Percentiles rank a stretch among this genome's conserved stretches.
These are phyloP conservation scores for Globisporangium camurandrum DNA, from an alignment of 352 stramenopile species.

Conservation along the genomic window DNA sequence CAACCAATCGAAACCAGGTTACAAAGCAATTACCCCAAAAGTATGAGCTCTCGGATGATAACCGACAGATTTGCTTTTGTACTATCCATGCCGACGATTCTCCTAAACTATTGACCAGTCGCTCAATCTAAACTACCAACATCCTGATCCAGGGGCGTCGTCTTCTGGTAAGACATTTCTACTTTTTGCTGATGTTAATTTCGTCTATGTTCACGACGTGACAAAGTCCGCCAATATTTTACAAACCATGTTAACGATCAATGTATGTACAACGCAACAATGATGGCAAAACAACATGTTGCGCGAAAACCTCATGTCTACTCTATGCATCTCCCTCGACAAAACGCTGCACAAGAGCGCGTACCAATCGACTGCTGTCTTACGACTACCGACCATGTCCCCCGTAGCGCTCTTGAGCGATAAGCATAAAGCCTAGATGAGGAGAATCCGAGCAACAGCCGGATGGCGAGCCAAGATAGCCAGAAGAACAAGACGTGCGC, in stretches of 20 bases:
- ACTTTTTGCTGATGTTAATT: not conserved
- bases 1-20: too few species aligned
- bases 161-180: not conserved
- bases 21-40: too few species aligned
- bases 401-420: not conserved
- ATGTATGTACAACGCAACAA: not conserved
- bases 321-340: not conserved
- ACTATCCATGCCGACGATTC: not conserved
- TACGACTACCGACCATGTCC: too few species aligned
- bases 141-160: not conserved
- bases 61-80: not conserved
- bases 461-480: not conserved
- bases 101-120: not conserved
- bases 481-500: not conserved
- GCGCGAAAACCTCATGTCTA: not conserved
- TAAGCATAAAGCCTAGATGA: not conserved
- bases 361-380: not conserved
- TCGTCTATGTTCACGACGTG: not conserved
- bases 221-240: not conserved
- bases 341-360: not conserved
- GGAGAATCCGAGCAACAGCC: not conserved
- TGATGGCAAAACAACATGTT: not conserved
- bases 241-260: not conserved
- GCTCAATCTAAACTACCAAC: not conserved
- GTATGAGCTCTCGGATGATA: not conserved